A percentile compares a stretch with the other conserved stretches of the same genome.
These are phyloP conservation scores for Solanum hybrid DNA, from an alignment of 305 asterid genomes.

Conservation along the genomic window DNA sequence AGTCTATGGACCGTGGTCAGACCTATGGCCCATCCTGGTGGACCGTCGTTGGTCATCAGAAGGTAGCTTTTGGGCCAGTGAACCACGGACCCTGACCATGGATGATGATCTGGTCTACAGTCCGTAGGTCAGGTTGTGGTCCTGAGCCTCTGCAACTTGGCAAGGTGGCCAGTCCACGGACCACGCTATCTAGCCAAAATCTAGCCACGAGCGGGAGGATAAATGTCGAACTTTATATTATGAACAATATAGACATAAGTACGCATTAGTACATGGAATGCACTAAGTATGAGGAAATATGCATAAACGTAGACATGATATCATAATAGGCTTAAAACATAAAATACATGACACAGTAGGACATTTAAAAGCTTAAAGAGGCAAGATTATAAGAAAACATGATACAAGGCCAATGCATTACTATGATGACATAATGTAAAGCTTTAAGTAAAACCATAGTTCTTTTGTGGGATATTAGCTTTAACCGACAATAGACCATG, in stretches of 20 bases:
- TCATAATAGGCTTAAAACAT: neutral
- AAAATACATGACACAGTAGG: neutral
- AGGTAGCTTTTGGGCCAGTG: neutral
- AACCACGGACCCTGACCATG: too few relatives aligned
- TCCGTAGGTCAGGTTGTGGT: neutral
- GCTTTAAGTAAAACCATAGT: neutral
- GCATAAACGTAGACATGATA: neutral
- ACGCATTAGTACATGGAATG: neutral
- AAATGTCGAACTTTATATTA: neutral
- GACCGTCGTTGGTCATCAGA: neutral
- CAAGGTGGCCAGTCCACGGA: too few relatives aligned
- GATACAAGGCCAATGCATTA: neutral
- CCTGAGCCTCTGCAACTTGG: neutral
- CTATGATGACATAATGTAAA: neutral
- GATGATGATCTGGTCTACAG: neutral
- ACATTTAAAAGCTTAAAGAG: neutral
- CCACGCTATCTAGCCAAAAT: too few relatives aligned
- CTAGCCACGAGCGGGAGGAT: neutral
- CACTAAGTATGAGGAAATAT: neutral
- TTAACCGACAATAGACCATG: neutral
- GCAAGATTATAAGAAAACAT: neutral
- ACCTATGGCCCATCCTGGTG: neutral
- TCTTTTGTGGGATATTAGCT: neutral
- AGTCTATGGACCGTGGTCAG: neutral
- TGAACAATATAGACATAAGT: neutral